A percentile compares a stretch with the other conserved stretches of the same genome.
These are phyloP conservation scores for Mycosphaerelloides madeirae DNA, from an alignment of 2,329 filamentous ascomycete species.

Conservation along the genomic window DNA sequence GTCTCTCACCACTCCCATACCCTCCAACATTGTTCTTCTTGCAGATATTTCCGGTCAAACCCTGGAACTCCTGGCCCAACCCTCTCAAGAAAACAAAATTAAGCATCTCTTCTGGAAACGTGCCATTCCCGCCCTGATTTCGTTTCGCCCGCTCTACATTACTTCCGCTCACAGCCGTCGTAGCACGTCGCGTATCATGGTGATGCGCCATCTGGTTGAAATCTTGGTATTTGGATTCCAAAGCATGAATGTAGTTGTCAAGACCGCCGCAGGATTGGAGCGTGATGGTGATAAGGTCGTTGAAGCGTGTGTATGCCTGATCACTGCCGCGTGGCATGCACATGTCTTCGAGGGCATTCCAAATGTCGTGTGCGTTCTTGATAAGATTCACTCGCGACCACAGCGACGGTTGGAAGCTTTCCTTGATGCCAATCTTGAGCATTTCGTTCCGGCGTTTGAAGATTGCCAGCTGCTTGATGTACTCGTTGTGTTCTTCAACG, in stretches of 20 bases:
- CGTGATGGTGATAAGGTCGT: conserved; percentile 23
- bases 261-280: conserved; percentile 20
- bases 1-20: conserved; percentile 27
- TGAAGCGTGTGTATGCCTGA: conserved; percentile 24
- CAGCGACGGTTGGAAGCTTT: conserved; percentile 22
- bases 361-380: conserved; percentile 23
- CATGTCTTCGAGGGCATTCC: conserved; percentile 27
- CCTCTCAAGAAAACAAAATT: conserved; percentile 30
- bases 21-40: conserved; percentile 30
- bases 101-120: conserved; percentile 26
- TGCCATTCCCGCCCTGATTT: conserved; percentile 10
- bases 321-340: conserved; percentile 27
- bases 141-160: conserved; percentile 11
- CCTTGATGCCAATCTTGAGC: conserved; percentile 23
- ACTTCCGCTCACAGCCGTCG: conserved; percentile 8
- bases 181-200: conserved; percentile 13
- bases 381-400: conserved; percentile 23
- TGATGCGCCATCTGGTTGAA: conserved; percentile 24
- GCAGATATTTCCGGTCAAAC: conserved; percentile 23
- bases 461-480: conserved; percentile 32
- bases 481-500: conserved; percentile 31
- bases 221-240: conserved; percentile 24
- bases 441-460: conserved; percentile 28
- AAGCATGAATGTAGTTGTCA: conserved; percentile 24
- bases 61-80: conserved; percentile 21